These are phyloP conservation scores for Hypocrella siamensis DNA, from an alignment of 2,329 filamentous ascomycete genomes.

Conservation along the genomic window DNA sequence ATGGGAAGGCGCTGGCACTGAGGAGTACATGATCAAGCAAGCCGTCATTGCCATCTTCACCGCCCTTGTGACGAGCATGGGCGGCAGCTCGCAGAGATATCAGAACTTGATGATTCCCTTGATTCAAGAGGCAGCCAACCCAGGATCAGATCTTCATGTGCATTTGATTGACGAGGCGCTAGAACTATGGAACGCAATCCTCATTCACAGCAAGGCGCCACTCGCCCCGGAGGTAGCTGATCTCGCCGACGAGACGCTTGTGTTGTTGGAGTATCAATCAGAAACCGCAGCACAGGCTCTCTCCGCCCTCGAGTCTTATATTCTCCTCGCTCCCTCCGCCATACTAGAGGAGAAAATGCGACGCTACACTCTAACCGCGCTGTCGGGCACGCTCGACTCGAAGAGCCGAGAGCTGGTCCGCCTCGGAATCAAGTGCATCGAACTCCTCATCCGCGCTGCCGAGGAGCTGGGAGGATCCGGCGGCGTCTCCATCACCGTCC, in stretches of 20 bases:
- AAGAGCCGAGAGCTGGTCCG: constrained; percentile 42
- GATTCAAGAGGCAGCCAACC: constrained; percentile 63
- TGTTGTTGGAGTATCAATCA: constrained; percentile 49
- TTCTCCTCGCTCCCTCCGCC: constrained; percentile 52
- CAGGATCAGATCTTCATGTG: constrained; percentile 56
- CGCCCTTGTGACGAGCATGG: constrained; percentile 76
- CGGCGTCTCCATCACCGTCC: constrained; percentile 46
- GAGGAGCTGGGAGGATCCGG: constrained; percentile 43
- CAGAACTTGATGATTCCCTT: constrained; percentile 70
- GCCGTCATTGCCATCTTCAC: constrained; percentile 75
- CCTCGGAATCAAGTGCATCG: constrained; percentile 43
- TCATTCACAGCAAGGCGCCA: constrained; percentile 49
- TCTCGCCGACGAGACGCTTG: constrained; percentile 47
- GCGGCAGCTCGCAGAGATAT: constrained; percentile 59
- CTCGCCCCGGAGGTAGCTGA: constrained; percentile 44
- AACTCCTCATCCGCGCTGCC: constrained; percentile 48
- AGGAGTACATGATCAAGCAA: constrained; percentile 89
- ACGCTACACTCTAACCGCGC: constrained; percentile 30
- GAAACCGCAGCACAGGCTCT: constrained; percentile 47
- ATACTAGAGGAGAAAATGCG: constrained; percentile 42
- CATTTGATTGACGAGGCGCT: constrained; percentile 86
- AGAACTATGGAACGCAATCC: constrained; percentile 71
- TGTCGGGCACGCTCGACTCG: constrained; percentile 32
- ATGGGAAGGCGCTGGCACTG: constrained; percentile 66
- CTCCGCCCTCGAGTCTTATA: constrained; percentile 53